A percentile compares a stretch with the other conserved stretches of the same genome.
Conservation (phyloP, 2,329 filamentous ascomycete genomes). For the Blumeria graminis region DNA sequence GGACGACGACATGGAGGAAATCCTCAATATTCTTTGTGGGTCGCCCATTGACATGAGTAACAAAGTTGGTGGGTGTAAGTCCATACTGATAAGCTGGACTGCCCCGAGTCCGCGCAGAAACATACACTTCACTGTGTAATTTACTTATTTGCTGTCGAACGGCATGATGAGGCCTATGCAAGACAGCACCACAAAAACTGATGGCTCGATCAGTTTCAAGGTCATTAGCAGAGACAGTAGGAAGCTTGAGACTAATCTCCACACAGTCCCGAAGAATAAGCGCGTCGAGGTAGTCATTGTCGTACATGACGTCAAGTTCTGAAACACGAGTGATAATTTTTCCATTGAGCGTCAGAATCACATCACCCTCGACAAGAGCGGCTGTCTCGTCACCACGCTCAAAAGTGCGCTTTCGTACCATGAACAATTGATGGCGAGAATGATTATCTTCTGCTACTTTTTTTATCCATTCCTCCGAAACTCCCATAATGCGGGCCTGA, state of each 20-base stretch:
- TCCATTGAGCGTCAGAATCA: constrained; percentile 73
- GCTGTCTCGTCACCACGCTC: constrained; percentile 35
- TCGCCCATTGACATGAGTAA: constrained; percentile 82
- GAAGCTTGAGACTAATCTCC: constrained; percentile 52
- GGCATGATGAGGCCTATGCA: constrained; percentile 85
- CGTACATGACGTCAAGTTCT: constrained; percentile 93
- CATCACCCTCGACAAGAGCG: constrained; percentile 67
- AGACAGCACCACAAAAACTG: constrained; percentile 80
- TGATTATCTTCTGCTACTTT: constrained; percentile 75
- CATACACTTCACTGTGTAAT: constrained; percentile 88
- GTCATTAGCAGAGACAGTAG: constrained; percentile 70
- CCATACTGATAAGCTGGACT: constrained; percentile 77
- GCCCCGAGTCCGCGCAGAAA: constrained; percentile 63
- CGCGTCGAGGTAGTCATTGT: constrained; percentile 58
- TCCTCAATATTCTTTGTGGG: constrained; percentile 58
- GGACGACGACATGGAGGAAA: constrained; percentile 60
- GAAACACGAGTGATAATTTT: constrained; percentile 82
- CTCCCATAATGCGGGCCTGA: constrained; percentile 90
- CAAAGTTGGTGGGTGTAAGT: constrained; percentile 87
- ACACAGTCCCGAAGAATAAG: constrained; percentile 67
- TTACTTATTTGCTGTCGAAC: constrained; percentile 95
- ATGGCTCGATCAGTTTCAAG: constrained; percentile 82
- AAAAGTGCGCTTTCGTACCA: constrained; percentile 77
- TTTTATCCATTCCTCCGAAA: constrained; percentile 85
- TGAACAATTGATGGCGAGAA: constrained; percentile 87